Percentiles rank a stretch among this genome's conserved stretches.
Conservation (phyloP, 352 stramenopile genomes). For the Phytophthora sp. region DNA sequence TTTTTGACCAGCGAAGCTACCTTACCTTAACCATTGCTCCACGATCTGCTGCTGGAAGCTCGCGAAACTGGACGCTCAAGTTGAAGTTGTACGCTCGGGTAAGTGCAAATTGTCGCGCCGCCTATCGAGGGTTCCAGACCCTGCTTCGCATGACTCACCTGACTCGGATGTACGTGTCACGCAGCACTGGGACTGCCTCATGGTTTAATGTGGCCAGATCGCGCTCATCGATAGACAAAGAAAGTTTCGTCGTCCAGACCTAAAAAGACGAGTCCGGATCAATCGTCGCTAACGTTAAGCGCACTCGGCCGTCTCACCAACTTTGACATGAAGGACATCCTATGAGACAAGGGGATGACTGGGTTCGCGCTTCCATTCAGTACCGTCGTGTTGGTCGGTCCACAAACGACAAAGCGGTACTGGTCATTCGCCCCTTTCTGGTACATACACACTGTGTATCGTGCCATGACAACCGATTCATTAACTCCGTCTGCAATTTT, state of each 20-base stretch:
- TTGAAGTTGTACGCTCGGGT: slow-evolving; percentile 13
- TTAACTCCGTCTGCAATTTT: slow-evolving; percentile 24
- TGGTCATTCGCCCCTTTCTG: no score
- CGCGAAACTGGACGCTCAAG: slow-evolving; percentile 1
- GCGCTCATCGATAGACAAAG: neutral
- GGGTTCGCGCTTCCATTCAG: slow-evolving; percentile 18
- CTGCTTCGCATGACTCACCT: no score
- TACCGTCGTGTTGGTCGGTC: slow-evolving; percentile 14
- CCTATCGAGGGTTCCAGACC: no score
- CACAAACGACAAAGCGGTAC: slow-evolving; percentile 17
- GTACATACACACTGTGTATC: no score
- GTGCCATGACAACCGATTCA: neutral
- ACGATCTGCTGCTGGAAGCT: slow-evolving; percentile 10
- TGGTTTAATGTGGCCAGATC: no score
- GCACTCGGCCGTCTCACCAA: slow-evolving; percentile 1
- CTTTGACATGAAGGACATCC: slow-evolving; percentile 15
- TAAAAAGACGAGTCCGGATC: no score
- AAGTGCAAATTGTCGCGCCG: neutral
- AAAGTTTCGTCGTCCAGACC: no score
- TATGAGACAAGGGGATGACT: slow-evolving; percentile 10
- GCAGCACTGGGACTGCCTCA: no score
- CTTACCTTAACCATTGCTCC: neutral
- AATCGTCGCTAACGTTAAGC: neutral
- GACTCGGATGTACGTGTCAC: no score
- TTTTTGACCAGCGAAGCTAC: neutral